These are phyloP conservation scores for Xylaria scruposa DNA, from an alignment of 495 filamentous ascomycete species.

Conservation along the genomic window DNA sequence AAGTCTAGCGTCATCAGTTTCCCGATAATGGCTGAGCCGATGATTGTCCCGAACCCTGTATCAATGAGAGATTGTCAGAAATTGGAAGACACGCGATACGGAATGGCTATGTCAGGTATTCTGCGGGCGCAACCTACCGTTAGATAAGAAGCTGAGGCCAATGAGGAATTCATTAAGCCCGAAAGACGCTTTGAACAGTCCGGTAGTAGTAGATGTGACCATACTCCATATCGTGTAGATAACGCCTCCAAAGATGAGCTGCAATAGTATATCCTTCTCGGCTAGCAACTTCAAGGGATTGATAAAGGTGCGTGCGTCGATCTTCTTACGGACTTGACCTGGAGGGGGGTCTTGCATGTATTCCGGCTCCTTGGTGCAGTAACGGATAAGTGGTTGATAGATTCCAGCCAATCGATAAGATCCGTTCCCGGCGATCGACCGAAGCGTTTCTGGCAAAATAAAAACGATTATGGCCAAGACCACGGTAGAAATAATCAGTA, in stretches of 20 bases:
- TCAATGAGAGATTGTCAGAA: neutral
- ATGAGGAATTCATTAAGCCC: neutral
- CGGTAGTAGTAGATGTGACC: neutral
- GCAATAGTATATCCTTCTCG: neutral
- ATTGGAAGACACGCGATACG: neutral
- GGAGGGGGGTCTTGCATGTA: neutral
- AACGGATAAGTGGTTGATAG: neutral
- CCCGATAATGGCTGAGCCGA: neutral
- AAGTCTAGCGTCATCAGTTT: slow-evolving; percentile 1
- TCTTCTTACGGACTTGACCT: neutral
- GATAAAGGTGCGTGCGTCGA: neutral
- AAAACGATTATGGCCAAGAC: neutral
- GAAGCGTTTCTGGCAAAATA: neutral
- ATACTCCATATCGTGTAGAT: neutral
- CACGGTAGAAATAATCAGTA: neutral
- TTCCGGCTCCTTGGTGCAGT: slow-evolving; percentile 1
- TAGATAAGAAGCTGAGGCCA: neutral
- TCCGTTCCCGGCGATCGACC: neutral
- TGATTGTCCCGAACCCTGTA: neutral
- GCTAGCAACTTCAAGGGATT: neutral
- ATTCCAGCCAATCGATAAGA: neutral
- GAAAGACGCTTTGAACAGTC: neutral
- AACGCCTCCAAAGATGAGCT: neutral
- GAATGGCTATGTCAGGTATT: too few species aligned
- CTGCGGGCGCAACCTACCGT: neutral